Conservation (phyloP, 2,329 filamentous ascomycete species). For the Fusarium solani-melongenae region DNA sequence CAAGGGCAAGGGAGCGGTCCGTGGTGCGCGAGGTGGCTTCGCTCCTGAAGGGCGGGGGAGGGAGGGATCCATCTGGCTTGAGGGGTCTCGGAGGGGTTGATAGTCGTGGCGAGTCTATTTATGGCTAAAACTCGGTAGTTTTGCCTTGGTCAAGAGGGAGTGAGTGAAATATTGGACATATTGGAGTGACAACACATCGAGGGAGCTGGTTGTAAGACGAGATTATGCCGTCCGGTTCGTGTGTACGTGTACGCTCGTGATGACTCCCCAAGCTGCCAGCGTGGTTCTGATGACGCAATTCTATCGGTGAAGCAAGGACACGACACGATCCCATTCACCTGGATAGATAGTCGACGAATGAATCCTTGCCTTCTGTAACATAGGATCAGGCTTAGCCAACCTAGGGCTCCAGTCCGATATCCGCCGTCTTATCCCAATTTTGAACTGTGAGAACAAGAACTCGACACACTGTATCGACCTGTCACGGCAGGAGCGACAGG, state of each 20-base stretch:
- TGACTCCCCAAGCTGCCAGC: not conserved
- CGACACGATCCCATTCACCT: not conserved
- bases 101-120: not conserved
- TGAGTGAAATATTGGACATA: constrained; percentile 5
- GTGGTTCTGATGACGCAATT: not conserved
- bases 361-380: not conserved
- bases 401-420: not conserved
- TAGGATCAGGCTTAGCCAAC: not conserved
- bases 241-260: not conserved
- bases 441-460: not conserved
- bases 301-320: not conserved
- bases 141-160: not conserved
- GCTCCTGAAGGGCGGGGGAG: constrained; percentile 4
- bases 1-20: constrained; percentile 10
- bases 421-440: not conserved
- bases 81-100: constrained; percentile 1
- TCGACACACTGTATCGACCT: constrained; percentile 16
- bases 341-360: not conserved
- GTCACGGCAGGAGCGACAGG: constrained; percentile 19
- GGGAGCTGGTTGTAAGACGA: constrained; percentile 1
- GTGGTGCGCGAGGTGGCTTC: not conserved
- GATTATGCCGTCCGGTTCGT: constrained; percentile 10
- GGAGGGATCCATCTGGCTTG: not conserved
- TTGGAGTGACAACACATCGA: not conserved
- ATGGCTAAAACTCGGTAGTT: constrained; percentile 12